Conservation (phyloP, 495 filamentous ascomycete species). For the Parachaetomium inaequale region DNA sequence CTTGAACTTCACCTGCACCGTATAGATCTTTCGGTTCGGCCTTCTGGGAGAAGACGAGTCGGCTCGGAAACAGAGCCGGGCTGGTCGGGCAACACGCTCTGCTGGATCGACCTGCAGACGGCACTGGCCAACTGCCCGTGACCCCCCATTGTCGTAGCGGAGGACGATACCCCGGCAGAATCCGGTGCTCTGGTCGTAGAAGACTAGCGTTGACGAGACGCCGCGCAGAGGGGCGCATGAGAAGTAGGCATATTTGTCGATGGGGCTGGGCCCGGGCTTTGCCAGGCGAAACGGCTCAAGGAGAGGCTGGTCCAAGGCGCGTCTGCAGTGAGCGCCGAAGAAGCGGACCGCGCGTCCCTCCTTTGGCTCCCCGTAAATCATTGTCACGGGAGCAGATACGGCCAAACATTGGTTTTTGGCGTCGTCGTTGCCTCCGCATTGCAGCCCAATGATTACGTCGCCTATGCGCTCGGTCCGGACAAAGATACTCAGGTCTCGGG, state of each 20-base stretch:
- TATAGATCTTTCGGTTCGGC: neutral
- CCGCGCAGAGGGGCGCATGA: slow-evolving; percentile 18
- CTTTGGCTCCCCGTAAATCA: slow-evolving; percentile 12
- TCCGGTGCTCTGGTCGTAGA: slow-evolving; percentile 15
- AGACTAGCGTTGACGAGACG: slow-evolving; percentile 13
- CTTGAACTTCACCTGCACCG: neutral
- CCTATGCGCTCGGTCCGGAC: slow-evolving; percentile 8
- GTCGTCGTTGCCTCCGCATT: neutral
- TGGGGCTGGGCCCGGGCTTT: neutral
- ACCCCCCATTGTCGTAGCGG: slow-evolving; percentile 19
- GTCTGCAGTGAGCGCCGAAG: slow-evolving; percentile 15
- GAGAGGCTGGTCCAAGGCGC: neutral
- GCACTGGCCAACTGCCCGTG: slow-evolving; percentile 22
- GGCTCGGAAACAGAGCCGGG: slow-evolving; percentile 11
- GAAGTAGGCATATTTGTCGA: slow-evolving; percentile 5
- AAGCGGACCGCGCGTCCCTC: slow-evolving; percentile 6
- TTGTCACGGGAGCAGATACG: slow-evolving; percentile 8
- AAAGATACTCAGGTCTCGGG: neutral
- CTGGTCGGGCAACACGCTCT: slow-evolving; percentile 5
- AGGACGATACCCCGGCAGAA: slow-evolving; percentile 21
- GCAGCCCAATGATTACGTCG: slow-evolving; percentile 14
- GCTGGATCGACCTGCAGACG: slow-evolving; percentile 16
- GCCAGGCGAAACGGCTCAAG: slow-evolving; percentile 2
- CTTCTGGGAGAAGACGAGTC: neutral
- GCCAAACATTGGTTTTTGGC: slow-evolving; percentile 7